Evolutionary conservation across 306 rosid species (phyloP).

Genomic region (Rubus parviflorus): DNA sequence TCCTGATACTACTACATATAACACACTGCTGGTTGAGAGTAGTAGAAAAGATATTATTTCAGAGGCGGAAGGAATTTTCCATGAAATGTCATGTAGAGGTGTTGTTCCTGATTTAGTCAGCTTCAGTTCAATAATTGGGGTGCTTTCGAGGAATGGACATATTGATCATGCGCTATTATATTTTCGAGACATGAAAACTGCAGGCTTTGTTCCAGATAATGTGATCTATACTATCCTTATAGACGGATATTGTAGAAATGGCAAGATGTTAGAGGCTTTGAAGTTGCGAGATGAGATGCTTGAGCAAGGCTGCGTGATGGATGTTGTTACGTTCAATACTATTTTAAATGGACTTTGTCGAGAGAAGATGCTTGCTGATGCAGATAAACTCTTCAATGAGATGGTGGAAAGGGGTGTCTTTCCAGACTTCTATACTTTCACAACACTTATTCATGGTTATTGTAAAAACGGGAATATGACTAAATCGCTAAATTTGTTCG

Average conservation of each 20-base stretch:
- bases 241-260: slow-evolving; percentile 72
- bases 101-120: slow-evolving; percentile 77
- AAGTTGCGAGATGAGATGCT: slow-evolving; percentile 74
- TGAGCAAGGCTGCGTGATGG: slow-evolving; percentile 66
- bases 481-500: slow-evolving; percentile 59
- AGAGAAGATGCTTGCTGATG: slow-evolving; percentile 70
- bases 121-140: slow-evolving; percentile 64
- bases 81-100: slow-evolving; percentile 53
- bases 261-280: slow-evolving; percentile 63
- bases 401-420: slow-evolving; percentile 83
- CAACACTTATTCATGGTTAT: slow-evolving; percentile 85
- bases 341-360: slow-evolving; percentile 77
- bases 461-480: slow-evolving; percentile 75
- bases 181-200: slow-evolving; percentile 58
- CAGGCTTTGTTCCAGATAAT: slow-evolving; percentile 77
- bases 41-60: slow-evolving; percentile 56
- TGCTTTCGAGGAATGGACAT: slow-evolving; percentile 60
- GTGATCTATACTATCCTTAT: slow-evolving; percentile 84
- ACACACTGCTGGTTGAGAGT: slow-evolving; percentile 64
- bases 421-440: slow-evolving; percentile 82
- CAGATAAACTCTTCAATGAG: slow-evolving; percentile 67
- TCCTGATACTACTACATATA: slow-evolving; percentile 73
- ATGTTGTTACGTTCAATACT: slow-evolving; percentile 74
- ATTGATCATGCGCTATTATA: slow-evolving; percentile 53
- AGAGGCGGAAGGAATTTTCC: slow-evolving; percentile 66